Evolutionary conservation across 1,284 basidiomycete species (phyloP).

Genomic region (Ganoderma multipileum): DNA sequence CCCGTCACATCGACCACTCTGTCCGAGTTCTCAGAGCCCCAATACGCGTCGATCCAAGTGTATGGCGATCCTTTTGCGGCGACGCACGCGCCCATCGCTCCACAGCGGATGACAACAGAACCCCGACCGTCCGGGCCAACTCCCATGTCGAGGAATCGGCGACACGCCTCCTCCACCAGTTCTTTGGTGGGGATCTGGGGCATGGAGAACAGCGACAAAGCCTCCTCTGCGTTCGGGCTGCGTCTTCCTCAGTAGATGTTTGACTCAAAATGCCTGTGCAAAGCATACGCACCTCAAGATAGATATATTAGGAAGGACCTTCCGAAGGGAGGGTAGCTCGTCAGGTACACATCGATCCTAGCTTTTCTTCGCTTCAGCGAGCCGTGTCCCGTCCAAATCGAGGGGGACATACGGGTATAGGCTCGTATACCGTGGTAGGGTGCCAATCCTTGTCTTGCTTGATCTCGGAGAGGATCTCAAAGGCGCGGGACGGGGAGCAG

Average conservation of each 20-base stretch:
- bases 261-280: not conserved
- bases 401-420: slow-evolving; percentile 73
- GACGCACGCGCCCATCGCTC: slow-evolving; percentile 79
- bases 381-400: not conserved
- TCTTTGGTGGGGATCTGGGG: slow-evolving; percentile 53
- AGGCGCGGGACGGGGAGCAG: slow-evolving; percentile 80
- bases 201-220: slow-evolving; percentile 67
- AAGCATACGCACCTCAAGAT: slow-evolving; percentile 64
- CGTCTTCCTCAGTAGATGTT: not conserved
- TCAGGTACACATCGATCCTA: slow-evolving; percentile 83
- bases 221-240: slow-evolving; percentile 84
- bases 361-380: slow-evolving; percentile 18
- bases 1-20: slow-evolving; percentile 87
- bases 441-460: slow-evolving; percentile 61
- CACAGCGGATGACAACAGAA: slow-evolving; percentile 79
- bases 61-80: slow-evolving; percentile 33
- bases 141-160: slow-evolving; percentile 62
- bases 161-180: slow-evolving; percentile 68
- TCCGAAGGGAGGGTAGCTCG: slow-evolving; percentile 73
- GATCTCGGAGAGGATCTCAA: slow-evolving; percentile 71
- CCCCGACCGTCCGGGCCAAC: slow-evolving; percentile 56
- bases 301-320: slow-evolving; percentile 64
- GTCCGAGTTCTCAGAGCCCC: slow-evolving; percentile 53
- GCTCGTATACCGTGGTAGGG: slow-evolving; percentile 81
- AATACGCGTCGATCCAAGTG: slow-evolving; percentile 84